A percentile compares a stretch with the other conserved stretches of the same genome.
Evolutionary conservation across 2,329 filamentous ascomycete genomes (phyloP).

Genomic region (Colletotrichum nymphaeae): DNA sequence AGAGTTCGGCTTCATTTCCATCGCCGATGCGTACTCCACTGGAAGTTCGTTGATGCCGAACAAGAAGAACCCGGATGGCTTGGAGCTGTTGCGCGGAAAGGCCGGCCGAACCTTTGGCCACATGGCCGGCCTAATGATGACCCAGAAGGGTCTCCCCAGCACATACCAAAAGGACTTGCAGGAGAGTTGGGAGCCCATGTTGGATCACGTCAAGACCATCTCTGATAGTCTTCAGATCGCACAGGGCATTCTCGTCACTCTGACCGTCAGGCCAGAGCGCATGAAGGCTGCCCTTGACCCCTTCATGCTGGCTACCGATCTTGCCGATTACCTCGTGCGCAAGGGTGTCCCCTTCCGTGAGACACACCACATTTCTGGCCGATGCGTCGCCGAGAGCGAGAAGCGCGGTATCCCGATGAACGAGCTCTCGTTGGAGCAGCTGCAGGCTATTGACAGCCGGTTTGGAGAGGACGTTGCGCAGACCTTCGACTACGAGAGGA

Average conservation of each 20-base stretch:
- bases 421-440: conserved; percentile 72
- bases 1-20: conserved; percentile 80
- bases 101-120: conserved; percentile 81
- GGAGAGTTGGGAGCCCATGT: conserved; percentile 86
- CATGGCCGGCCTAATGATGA: conserved; percentile 84
- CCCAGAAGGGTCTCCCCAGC: conserved; percentile 76
- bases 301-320: conserved; percentile 83
- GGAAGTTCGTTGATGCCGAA: conserved; percentile 84
- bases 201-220: conserved; percentile 86
- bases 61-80: conserved; percentile 86
- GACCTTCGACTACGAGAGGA: conserved; percentile 84
- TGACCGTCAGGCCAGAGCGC: conserved; percentile 76
- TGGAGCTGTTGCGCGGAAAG: conserved; percentile 80
- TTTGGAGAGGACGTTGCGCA: conserved; percentile 78
- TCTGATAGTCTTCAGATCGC: conserved; percentile 86
- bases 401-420: conserved; percentile 64
- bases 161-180: conserved; percentile 96
- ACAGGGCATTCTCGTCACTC: conserved; percentile 81
- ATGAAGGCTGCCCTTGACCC: conserved; percentile 84
- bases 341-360: conserved; percentile 82
- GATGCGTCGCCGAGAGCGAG: conserved; percentile 76
- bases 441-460: conserved; percentile 74
- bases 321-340: conserved; percentile 72
- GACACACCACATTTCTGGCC: conserved; percentile 82
- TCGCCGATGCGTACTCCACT: conserved; percentile 85